Evolutionary conservation across 495 filamentous ascomycete genomes (phyloP).

Genomic region (Apiosordaria backusii): DNA sequence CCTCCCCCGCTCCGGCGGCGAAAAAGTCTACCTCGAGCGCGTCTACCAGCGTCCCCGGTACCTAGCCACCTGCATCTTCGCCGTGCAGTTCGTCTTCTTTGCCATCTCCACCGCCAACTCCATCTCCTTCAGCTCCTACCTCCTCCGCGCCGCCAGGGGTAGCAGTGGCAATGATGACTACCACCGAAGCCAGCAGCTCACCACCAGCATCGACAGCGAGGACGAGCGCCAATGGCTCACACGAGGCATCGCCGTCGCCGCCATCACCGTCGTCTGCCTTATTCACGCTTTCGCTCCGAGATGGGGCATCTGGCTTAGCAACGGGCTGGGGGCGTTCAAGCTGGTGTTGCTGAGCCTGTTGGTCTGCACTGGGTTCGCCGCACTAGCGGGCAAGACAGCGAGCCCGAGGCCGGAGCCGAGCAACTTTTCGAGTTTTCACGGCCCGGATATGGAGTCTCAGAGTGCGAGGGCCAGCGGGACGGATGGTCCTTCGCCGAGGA

Average conservation of each 20-base stretch:
- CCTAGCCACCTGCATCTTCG: conserved; percentile 36
- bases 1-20: conserved; percentile 33
- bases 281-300: conserved; percentile 58
- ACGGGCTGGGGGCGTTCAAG: conserved; percentile 61
- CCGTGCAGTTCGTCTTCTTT: conserved; percentile 42
- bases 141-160: conserved; percentile 25
- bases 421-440: conserved; percentile 51
- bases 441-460: conserved; percentile 14
- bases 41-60: conserved; percentile 35
- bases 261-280: conserved; percentile 54
- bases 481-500: not conserved
- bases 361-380: conserved; percentile 55
- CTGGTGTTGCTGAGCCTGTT: conserved; percentile 58
- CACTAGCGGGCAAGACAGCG: conserved; percentile 26
- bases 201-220: not conserved
- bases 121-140: conserved; percentile 34
- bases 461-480: not conserved
- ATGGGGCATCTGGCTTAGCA: conserved; percentile 59
- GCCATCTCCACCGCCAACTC: conserved; percentile 35
- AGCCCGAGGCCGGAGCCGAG: conserved; percentile 20
- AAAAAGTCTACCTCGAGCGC: conserved; percentile 36
- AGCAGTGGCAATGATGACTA: not conserved
- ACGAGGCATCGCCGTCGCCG: conserved; percentile 31
- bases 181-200: not conserved
- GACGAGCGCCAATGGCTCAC: conserved; percentile 30